Evolutionary conservation across 768 basidiomycete species (phyloP).

Genomic region (Russula abietina): DNA sequence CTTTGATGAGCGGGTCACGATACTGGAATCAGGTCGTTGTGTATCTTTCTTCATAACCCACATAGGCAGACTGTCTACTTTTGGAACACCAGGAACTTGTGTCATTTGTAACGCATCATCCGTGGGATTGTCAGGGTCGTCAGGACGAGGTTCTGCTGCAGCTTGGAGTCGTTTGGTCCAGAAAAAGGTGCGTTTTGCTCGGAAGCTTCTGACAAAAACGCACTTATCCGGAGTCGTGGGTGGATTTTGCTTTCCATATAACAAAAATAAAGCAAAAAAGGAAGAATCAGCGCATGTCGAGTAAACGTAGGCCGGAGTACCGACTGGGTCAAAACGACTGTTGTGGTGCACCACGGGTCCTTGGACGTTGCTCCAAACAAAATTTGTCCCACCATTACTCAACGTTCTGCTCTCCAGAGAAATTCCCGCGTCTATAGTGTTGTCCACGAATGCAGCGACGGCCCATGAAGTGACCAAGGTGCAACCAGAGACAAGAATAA

Average conservation of each 20-base stretch:
- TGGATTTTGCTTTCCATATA: background rate
- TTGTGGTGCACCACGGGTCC: background rate
- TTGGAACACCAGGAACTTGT: background rate
- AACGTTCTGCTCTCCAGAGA: background rate
- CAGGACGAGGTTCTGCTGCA: slow-evolving; percentile 9
- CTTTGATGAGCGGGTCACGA: too few relatives aligned
- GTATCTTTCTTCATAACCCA: too few relatives aligned
- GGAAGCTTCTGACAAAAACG: slow-evolving; percentile 6
- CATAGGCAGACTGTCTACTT: too few relatives aligned
- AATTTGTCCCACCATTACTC: background rate
- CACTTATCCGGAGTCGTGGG: background rate
- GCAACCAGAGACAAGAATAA: too few relatives aligned
- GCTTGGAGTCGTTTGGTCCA: background rate
- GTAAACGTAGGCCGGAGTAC: background rate
- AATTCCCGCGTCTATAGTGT: background rate
- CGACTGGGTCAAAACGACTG: background rate
- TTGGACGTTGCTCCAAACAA: background rate
- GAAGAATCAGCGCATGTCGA: background rate
- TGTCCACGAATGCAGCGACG: background rate
- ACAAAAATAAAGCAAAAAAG: background rate
- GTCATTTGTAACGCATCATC: background rate
- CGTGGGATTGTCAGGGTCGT: background rate
- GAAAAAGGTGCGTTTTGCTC: slow-evolving; percentile 5
- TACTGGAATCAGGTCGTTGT: too few relatives aligned
- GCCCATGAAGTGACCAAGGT: slow-evolving; percentile 5